A percentile compares a stretch with the other conserved stretches of the same genome.
Evolutionary conservation across 768 basidiomycete genomes (phyloP).

Genomic region (Termitomyces sp.): DNA sequence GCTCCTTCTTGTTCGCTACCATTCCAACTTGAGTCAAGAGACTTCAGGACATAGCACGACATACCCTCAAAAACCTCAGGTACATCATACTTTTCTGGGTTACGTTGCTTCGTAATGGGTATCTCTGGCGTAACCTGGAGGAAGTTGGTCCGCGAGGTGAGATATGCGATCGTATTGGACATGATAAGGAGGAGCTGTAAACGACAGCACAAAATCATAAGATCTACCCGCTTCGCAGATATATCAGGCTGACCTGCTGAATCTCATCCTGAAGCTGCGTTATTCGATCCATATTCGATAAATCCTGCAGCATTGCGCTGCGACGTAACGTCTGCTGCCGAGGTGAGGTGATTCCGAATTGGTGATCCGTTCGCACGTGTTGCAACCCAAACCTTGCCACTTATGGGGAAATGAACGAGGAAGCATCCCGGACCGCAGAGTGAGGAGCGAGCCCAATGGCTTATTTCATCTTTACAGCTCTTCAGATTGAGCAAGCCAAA

Average conservation of each 20-base stretch:
- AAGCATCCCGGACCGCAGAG: slow-evolving; percentile 79
- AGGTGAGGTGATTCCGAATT: slow-evolving; percentile 32
- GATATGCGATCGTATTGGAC: slow-evolving; percentile 76
- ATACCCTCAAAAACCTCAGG: slow-evolving; percentile 74
- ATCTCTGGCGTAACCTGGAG: slow-evolving; percentile 71
- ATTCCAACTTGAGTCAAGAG: not conserved
- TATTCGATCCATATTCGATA: slow-evolving; percentile 93
- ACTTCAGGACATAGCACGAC: slow-evolving; percentile 4
- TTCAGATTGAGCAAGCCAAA: slow-evolving; percentile 76
- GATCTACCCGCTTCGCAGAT: not conserved
- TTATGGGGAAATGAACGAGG: slow-evolving; percentile 88
- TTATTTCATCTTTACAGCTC: not conserved
- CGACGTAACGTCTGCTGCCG: slow-evolving; percentile 6
- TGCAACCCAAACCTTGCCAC: slow-evolving; percentile 28
- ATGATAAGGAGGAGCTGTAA: slow-evolving; percentile 82
- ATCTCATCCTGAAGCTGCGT: slow-evolving; percentile 95
- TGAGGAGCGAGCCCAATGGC: slow-evolving; percentile 60
- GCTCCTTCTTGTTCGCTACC: slow-evolving; percentile 76
- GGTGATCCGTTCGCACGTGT: slow-evolving; percentile 40
- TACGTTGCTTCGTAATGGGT: slow-evolving; percentile 79
- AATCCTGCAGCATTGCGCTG: slow-evolving; percentile 89
- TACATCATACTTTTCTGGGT: slow-evolving; percentile 63
- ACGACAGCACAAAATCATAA: not conserved
- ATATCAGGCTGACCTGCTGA: slow-evolving; percentile 52
- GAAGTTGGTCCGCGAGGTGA: slow-evolving; percentile 72